phyloP scores from a whole-genome alignment of 306 rosid genomes.

The Coriaria nepalensis region DNA sequence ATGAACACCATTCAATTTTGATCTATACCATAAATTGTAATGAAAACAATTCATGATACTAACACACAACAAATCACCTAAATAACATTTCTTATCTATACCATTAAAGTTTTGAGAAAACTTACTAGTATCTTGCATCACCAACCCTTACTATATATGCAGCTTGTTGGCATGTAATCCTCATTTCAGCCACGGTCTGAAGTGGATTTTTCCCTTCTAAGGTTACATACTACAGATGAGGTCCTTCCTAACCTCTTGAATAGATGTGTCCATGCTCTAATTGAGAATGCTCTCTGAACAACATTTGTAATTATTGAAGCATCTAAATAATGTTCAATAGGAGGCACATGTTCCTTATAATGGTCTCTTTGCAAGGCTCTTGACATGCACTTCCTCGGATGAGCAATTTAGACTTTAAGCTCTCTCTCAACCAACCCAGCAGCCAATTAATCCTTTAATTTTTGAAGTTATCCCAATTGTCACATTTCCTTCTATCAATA shows the following conservation, averaged over 20 bases:
- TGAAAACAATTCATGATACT: too few species aligned
- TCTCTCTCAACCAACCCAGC: slow-evolving; percentile 83
- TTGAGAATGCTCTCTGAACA: slow-evolving; percentile 88
- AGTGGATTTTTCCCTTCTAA: slow-evolving; percentile 90
- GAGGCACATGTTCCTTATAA: slow-evolving; percentile 54
- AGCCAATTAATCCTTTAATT: slow-evolving; percentile 90
- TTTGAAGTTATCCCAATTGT: slow-evolving; percentile 78
- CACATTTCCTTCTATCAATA: slow-evolving; percentile 58
- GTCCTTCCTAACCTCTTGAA: slow-evolving; percentile 78
- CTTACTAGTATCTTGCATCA: slow-evolving; percentile 99
- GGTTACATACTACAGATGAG: slow-evolving; percentile 75
- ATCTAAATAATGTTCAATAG: slow-evolving; percentile 72
- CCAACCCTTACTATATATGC: slow-evolving; percentile 91
- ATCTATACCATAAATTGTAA: too few species aligned
- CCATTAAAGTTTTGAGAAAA: slow-evolving; percentile 2
- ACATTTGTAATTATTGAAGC: slow-evolving; percentile 91
- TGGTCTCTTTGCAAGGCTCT: slow-evolving; percentile 92
- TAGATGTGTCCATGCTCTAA: slow-evolving; percentile 97
- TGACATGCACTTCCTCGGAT: slow-evolving; percentile 66
- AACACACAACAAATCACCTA: too few species aligned
- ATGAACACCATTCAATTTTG: too few species aligned
- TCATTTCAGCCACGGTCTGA: slow-evolving; percentile 75
- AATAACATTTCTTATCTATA: too few species aligned
- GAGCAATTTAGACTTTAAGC: slow-evolving; percentile 66
- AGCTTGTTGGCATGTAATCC: slow-evolving; percentile 94